Conservation (phyloP, 345 rosid species). For the Salix arbutifolia region DNA sequence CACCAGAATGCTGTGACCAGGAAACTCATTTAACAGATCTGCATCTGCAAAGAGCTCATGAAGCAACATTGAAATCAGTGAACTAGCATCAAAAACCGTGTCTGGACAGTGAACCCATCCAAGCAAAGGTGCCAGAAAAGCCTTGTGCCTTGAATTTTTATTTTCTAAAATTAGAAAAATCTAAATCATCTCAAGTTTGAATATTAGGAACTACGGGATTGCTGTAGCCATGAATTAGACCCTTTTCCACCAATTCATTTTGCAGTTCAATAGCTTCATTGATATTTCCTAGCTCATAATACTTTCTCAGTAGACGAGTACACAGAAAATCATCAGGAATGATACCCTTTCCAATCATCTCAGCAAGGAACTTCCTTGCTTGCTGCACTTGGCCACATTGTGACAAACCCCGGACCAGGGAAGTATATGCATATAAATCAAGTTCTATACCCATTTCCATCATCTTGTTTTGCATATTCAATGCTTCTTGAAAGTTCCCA, state of each 20-base stretch:
- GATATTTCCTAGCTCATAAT: conserved; percentile 46
- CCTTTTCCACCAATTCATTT: conserved; percentile 42
- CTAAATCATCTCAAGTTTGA: conserved; percentile 19
- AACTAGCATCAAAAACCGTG: neutral
- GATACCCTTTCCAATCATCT: conserved; percentile 56
- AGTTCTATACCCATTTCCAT: conserved; percentile 54
- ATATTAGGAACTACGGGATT: conserved; percentile 25
- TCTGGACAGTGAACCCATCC: neutral
- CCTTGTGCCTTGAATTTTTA: neutral
- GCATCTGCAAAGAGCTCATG: neutral
- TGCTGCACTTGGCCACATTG: conserved; percentile 47
- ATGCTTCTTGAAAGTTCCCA: conserved; percentile 47
- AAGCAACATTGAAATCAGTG: neutral
- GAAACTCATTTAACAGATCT: neutral
- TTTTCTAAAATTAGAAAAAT: neutral
- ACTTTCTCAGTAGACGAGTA: conserved; percentile 48
- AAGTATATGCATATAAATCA: conserved; percentile 64
- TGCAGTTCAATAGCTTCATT: conserved; percentile 51
- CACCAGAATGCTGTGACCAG: neutral
- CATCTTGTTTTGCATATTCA: conserved; percentile 46
- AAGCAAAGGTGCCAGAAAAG: neutral
- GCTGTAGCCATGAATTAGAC: conserved; percentile 26
- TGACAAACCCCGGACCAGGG: conserved; percentile 56
- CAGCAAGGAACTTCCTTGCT: conserved; percentile 51
- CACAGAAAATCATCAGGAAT: conserved; percentile 60